phyloP scores from a whole-genome alignment of 192 early-diverging fungal genomes.

The Coemansia umbellata region DNA sequence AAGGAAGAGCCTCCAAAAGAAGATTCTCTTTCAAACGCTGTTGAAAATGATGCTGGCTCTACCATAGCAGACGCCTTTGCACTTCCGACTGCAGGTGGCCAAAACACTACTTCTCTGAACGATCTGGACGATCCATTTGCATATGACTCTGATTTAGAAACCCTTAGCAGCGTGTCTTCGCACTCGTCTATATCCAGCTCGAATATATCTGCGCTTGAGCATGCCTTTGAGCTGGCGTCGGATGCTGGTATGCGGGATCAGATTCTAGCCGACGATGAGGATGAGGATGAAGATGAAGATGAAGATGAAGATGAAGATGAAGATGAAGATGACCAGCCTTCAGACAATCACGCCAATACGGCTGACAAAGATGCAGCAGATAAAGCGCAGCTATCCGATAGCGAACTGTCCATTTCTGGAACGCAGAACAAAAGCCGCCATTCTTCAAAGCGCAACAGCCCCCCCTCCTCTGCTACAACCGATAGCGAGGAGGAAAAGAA shows the following conservation, averaged over 20 bases:
- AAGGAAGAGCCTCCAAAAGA: not conserved
- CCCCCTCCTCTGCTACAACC: not conserved
- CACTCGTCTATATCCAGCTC: conserved; percentile 47
- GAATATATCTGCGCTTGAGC: conserved; percentile 17
- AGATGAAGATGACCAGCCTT: not conserved
- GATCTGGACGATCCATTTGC: conserved; percentile 44
- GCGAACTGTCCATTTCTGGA: too few relatives aligned
- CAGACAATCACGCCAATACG: not conserved
- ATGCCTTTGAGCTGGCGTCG: conserved; percentile 4
- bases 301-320: not conserved
- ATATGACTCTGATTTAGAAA: conserved; percentile 51
- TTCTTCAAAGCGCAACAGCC: not conserved
- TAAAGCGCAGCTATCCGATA: too few relatives aligned
- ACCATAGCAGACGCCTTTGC: not conserved
- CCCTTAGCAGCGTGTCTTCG: conserved; percentile 49
- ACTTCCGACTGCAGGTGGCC: not conserved
- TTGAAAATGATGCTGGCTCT: not conserved
- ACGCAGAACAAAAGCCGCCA: not conserved
- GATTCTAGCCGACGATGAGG: not conserved
- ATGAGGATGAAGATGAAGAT: conserved; percentile 8
- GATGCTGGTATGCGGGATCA: too few relatives aligned
- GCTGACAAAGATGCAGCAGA: too few relatives aligned
- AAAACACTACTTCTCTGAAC: not conserved
- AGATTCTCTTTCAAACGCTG: not conserved
- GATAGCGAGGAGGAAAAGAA: not conserved